These are phyloP conservation scores for Eucalyptus curtisii DNA, from an alignment of 345 rosid species.

Conservation along the genomic window DNA sequence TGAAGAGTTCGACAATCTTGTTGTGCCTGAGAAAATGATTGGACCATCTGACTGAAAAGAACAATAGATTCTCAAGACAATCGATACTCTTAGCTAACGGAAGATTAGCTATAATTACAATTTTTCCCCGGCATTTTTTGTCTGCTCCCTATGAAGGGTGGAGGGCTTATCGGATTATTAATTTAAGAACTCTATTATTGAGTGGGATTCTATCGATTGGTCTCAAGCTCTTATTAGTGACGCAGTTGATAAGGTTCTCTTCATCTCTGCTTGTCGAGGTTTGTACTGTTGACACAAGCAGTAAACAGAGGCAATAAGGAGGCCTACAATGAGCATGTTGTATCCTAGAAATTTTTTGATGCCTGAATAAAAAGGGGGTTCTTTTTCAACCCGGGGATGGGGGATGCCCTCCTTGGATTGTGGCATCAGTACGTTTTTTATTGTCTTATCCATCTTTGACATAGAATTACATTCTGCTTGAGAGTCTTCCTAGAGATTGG, in stretches of 20 bases:
- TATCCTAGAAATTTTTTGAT: background rate
- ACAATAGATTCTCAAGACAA: background rate
- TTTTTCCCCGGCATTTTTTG: background rate
- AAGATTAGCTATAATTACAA: background rate
- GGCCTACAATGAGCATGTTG: background rate
- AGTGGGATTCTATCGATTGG: background rate
- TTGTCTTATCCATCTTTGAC: background rate
- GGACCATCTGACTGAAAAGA: constrained; percentile 62
- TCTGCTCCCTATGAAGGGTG: background rate
- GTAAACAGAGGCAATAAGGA: background rate
- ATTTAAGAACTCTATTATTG: background rate
- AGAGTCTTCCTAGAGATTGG: background rate
- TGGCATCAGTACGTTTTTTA: background rate
- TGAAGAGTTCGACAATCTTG: constrained; percentile 86
- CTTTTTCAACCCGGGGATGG: background rate
- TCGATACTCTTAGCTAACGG: background rate
- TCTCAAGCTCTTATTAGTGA: background rate
- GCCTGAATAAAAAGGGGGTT: background rate
- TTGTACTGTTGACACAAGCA: background rate
- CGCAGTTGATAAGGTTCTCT: background rate
- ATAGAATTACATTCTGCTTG: background rate
- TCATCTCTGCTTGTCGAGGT: background rate
- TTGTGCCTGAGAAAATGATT: constrained; percentile 94
- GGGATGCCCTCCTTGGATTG: background rate
- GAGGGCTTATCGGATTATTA: background rate